Conservation (phyloP, 2,329 filamentous ascomycete species). For the Mollisiaceae sp. region DNA sequence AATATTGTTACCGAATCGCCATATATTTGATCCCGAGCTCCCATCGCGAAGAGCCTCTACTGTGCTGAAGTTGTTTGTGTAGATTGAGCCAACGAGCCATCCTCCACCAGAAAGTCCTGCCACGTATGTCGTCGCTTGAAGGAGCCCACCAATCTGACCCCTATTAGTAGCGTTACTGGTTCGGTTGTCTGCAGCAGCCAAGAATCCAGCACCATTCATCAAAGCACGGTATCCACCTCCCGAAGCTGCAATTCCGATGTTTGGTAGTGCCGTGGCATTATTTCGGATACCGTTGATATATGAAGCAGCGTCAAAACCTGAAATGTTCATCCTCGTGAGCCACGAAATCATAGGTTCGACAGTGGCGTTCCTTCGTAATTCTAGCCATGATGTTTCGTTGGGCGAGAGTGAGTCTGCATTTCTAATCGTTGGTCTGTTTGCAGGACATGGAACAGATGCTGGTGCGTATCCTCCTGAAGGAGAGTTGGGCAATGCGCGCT, state of each 20-base stretch:
- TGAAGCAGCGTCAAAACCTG: slow-evolving; percentile 73
- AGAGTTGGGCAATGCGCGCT: slow-evolving; percentile 42
- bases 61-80: slow-evolving; percentile 77
- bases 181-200: slow-evolving; percentile 79
- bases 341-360: slow-evolving; percentile 76
- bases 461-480: slow-evolving; percentile 74
- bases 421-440: slow-evolving; percentile 71
- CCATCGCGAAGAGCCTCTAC: slow-evolving; percentile 61
- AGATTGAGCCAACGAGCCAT: slow-evolving; percentile 85
- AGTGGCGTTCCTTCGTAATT: slow-evolving; percentile 73
- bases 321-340: slow-evolving; percentile 72
- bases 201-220: slow-evolving; percentile 79
- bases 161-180: slow-evolving; percentile 63
- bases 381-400: slow-evolving; percentile 76
- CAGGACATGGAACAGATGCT: slow-evolving; percentile 69
- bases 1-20: slow-evolving; percentile 68
- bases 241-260: slow-evolving; percentile 78
- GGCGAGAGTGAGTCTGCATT: slow-evolving; percentile 65
- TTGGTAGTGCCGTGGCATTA: slow-evolving; percentile 64
- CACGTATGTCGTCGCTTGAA: slow-evolving; percentile 83
- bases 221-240: slow-evolving; percentile 89
- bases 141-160: slow-evolving; percentile 78
- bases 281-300: slow-evolving; percentile 69
- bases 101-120: slow-evolving; percentile 81
- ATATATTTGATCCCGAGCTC: slow-evolving; percentile 51